Conservation (phyloP, 2,329 filamentous ascomycete species). For the Fusarium solani-melongenae region DNA sequence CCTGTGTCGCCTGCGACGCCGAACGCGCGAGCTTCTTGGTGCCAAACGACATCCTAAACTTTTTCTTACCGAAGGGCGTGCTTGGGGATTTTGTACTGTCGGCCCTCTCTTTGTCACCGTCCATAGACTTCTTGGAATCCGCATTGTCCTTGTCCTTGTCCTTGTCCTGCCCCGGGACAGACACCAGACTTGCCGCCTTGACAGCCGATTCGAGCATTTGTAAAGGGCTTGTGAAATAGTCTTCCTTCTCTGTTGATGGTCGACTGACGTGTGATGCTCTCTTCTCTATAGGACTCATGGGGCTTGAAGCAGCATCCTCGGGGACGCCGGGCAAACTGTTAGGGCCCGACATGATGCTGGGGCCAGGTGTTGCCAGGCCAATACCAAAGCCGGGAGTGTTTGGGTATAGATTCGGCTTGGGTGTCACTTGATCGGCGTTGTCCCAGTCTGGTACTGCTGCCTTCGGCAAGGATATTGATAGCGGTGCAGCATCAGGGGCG, state of each 20-base stretch:
- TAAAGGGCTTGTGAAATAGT: constrained; percentile 80
- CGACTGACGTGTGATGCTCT: constrained; percentile 66
- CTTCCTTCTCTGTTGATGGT: constrained; percentile 72
- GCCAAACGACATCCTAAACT: constrained; percentile 85
- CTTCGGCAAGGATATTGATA: constrained; percentile 64
- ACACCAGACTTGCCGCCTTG: constrained; percentile 61
- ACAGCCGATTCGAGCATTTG: constrained; percentile 58
- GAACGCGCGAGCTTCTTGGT: constrained; percentile 86
- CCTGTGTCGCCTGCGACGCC: constrained; percentile 66
- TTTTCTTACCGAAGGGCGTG: constrained; percentile 85
- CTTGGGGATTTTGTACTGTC: constrained; percentile 67
- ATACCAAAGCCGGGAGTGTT: constrained; percentile 83
- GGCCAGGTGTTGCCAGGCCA: constrained; percentile 76
- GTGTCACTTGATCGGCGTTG: constrained; percentile 61
- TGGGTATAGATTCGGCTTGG: constrained; percentile 74
- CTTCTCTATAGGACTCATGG: constrained; percentile 64
- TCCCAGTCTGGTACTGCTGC: constrained; percentile 50
- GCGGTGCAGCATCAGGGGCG: constrained; percentile 65
- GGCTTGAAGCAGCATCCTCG: constrained; percentile 57
- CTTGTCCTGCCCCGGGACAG: constrained; percentile 46
- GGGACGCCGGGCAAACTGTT: constrained; percentile 58
- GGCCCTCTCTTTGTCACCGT: constrained; percentile 57
- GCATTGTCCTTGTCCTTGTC: constrained; percentile 55
- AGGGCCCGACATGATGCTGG: constrained; percentile 35
- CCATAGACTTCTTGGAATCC: constrained; percentile 62